Percentiles rank a stretch among this genome's conserved stretches.
phyloP scores from a whole-genome alignment of 2,329 filamentous ascomycete species.

The Scedosporium minutisporum region DNA sequence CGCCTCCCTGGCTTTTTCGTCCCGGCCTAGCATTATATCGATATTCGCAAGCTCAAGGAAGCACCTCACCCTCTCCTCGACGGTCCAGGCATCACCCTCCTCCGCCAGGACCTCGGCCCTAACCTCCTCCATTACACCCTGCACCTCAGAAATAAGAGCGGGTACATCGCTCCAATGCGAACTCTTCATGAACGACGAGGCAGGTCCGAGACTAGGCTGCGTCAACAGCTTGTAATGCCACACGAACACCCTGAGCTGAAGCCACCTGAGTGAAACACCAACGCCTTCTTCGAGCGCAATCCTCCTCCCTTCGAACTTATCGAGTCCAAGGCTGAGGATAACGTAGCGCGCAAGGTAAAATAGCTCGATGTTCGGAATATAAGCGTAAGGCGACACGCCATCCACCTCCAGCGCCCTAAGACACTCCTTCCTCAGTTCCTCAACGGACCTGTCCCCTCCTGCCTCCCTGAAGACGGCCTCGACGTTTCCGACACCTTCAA shows the following conservation, averaged over 20 bases:
- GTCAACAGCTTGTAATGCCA: conserved; percentile 54
- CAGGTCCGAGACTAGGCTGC: conserved; percentile 43
- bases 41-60: conserved; percentile 75
- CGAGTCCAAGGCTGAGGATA: conserved; percentile 22
- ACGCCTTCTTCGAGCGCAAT: conserved; percentile 13
- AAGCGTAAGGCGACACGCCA: conserved; percentile 74
- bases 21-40: conserved; percentile 74
- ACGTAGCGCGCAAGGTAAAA: conserved; percentile 61
- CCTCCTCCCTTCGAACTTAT: conserved; percentile 11
- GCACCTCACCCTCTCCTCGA: conserved; percentile 55
- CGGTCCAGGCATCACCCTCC: conserved; percentile 24
- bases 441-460: conserved; percentile 14
- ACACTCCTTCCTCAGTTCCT: conserved; percentile 43
- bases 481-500: conserved; percentile 27
- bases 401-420: conserved; percentile 66
- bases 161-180: conserved; percentile 52
- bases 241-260: conserved; percentile 61
- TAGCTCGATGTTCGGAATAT: conserved; percentile 76
- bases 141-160: conserved; percentile 41
- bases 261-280: conserved; percentile 44
- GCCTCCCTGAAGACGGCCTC: conserved; percentile 21
- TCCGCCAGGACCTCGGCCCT: conserved; percentile 27
- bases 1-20: conserved; percentile 62
- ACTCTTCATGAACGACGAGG: conserved; percentile 45
- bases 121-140: conserved; percentile 31